These are phyloP conservation scores for Luffa aegyptiaca DNA, from an alignment of 306 rosid species.

Conservation along the genomic window DNA sequence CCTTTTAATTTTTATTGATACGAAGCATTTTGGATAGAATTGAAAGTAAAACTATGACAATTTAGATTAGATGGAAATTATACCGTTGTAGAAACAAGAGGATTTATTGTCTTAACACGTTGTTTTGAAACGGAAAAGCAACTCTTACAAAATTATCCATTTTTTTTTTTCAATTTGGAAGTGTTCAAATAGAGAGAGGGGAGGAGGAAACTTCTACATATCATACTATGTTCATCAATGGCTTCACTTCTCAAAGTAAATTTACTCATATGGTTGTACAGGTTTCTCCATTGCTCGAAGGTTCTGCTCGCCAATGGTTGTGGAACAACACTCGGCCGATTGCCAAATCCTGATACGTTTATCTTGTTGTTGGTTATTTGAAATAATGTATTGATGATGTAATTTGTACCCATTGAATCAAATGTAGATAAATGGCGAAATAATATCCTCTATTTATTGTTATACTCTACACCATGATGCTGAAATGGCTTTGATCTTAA, in stretches of 20 bases:
- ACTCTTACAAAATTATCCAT: too few relatives aligned
- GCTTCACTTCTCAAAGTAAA: not conserved
- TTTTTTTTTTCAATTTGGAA: too few relatives aligned
- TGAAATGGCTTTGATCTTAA: not conserved
- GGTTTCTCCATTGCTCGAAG: slow-evolving; percentile 83
- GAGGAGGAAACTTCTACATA: too few relatives aligned
- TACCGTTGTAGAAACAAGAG: not conserved
- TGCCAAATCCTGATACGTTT: slow-evolving; percentile 14
- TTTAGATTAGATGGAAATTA: not conserved
- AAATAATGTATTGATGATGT: not conserved
- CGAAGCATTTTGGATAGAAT: not conserved
- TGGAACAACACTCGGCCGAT: slow-evolving; percentile 73
- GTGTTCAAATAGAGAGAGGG: too few relatives aligned
- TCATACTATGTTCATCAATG: not conserved
- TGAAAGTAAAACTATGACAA: not conserved
- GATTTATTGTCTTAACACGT: not conserved
- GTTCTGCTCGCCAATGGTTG: slow-evolving; percentile 72
- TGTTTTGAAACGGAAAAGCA: too few relatives aligned
- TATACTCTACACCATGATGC: not conserved
- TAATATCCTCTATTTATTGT: not conserved
- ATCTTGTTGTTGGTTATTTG: not conserved
- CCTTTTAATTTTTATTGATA: too few relatives aligned
- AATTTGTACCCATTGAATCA: not conserved
- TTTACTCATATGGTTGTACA: slow-evolving; percentile 14
- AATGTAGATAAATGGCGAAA: not conserved